These are phyloP conservation scores for Pulveroboletus sp. DNA, from an alignment of 768 basidiomycete species.

Conservation along the genomic window DNA sequence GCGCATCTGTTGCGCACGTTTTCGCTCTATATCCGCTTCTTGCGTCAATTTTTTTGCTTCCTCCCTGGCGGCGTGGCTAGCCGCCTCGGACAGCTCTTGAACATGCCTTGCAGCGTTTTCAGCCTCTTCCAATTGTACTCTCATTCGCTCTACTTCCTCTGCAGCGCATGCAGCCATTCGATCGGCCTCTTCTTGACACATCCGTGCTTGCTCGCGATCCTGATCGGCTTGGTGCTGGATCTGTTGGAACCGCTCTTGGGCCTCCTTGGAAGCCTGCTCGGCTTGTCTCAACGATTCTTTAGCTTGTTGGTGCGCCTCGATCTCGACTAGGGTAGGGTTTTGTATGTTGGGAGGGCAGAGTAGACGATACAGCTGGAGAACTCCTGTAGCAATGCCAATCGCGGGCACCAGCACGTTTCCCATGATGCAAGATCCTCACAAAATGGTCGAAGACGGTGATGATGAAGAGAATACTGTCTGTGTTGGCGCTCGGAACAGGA, in stretches of 20 bases:
- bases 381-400: no score
- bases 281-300: conserved; percentile 5
- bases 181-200: conserved; percentile 7
- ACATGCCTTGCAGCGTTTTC: background rate
- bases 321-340: conserved; percentile 12
- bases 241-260: background rate
- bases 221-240: conserved; percentile 1
- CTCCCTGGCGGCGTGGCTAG: background rate
- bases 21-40: conserved; percentile 6
- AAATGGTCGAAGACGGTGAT: no score
- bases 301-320: conserved; percentile 4
- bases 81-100: conserved; percentile 4
- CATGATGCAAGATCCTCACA: background rate
- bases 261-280: conserved; percentile 1
- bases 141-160: conserved; percentile 6
- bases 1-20: background rate
- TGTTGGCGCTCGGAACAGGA: no score
- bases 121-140: conserved; percentile 10
- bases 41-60: conserved; percentile 8
- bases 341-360: background rate
- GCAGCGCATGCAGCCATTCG: conserved; percentile 1
- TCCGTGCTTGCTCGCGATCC: conserved; percentile 5
- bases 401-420: background rate
- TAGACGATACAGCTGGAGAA: background rate
- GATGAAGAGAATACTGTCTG: no score